Evolutionary conservation across 768 basidiomycete species (phyloP), one percentile per base, ranked within the genome.

Genomic region (Tubosaeta sp.): DNA sequence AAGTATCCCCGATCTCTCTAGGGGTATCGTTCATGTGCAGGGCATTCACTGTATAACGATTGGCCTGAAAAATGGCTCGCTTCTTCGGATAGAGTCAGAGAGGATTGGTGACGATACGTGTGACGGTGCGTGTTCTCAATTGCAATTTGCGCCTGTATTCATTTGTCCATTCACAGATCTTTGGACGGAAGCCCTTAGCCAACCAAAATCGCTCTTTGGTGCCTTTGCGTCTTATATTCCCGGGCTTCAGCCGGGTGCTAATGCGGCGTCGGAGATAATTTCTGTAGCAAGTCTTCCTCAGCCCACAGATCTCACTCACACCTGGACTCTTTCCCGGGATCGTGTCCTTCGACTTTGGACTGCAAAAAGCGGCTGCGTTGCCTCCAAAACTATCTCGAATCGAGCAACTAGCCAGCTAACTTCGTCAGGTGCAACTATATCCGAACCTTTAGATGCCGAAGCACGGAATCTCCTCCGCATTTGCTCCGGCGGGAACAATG

Each of bases 281-380:
- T 82, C 88, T 41, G 73, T 91, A 37, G 80, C 88, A 6, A 83
- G 83, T 41, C 79, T 85, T 66, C 81, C 86, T 38, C 86, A 84
- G 71, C 88, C 88, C 16, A 86, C 85, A 13, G 87, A 88, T 63
- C 75, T 88, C 51, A 79, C 76, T 33, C 77, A 88, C 59, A 73
- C 86, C 19, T 95, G 91, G 82, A 86, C 92, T 1, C 77, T 98
- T 38, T 93, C 94, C 9, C 78, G 92, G 50, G 92, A 97, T 72
- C 80, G 88, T 50, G 86, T 84, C 32, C 74, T 98, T 38, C 80
- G 92, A 35, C 74, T 89, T 39, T 97, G 94, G 94, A 86, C 88
- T 57, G 77, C 84, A 27, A 81, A 85, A 65, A 74, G 82, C 50
- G 85, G 85, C 41, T 86, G 89, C 63, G 77, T 86, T n/a, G 79